Conservation (phyloP, 177 flowering plant genomes). For the Telopea speciosissima region DNA sequence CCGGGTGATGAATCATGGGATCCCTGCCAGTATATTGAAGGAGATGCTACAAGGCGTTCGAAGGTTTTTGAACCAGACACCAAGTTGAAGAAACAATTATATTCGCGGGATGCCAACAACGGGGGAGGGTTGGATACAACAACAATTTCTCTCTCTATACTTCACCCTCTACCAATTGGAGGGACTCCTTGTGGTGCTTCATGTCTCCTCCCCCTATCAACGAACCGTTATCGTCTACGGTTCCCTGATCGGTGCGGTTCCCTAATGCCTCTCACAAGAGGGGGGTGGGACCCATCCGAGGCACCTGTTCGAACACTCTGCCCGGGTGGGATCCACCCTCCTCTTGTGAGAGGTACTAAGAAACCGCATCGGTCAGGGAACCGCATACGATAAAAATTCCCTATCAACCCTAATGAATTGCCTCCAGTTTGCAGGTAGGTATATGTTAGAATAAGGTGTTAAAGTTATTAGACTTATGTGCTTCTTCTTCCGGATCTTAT, state of each 20-base stretch:
- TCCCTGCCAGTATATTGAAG: slow-evolving; percentile 7
- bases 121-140: not conserved
- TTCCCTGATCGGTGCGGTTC: no score
- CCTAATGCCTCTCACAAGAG: no score
- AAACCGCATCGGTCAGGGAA: no score
- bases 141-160: slow-evolving; percentile 12
- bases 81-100: slow-evolving; percentile 8
- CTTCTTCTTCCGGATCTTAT: no score
- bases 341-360: no score
- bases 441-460: no score
- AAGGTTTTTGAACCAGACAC: slow-evolving; percentile 6
- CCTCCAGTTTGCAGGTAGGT: slow-evolving; percentile 13
- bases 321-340: no score
- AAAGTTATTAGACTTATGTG: no score
- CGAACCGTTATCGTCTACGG: no score
- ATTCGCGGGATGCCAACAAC: not conserved
- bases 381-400: no score
- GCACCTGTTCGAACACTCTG: no score
- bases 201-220: not conserved
- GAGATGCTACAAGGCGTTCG: slow-evolving; percentile 6
- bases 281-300: no score
- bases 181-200: slow-evolving; percentile 5
- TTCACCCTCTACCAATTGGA: slow-evolving; percentile 11
- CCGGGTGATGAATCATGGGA: slow-evolving; percentile 14
- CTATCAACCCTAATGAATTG: not conserved